Evolutionary conservation across 2,329 filamentous ascomycete genomes (phyloP).

Genomic region (Pseudovirgaria hyperparasitica): DNA sequence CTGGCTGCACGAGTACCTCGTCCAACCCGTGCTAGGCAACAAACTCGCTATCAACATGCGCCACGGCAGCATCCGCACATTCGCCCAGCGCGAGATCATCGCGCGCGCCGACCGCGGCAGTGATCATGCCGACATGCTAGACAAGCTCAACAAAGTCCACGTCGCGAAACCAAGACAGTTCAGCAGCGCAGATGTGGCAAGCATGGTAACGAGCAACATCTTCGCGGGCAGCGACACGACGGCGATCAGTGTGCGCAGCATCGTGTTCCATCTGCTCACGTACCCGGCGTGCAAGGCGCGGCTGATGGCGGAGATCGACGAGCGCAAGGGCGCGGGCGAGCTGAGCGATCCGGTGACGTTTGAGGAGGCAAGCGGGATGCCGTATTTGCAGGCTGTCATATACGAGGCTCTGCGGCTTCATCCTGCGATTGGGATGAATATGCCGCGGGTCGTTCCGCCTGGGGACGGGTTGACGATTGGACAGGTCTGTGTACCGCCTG

Average conservation of each 20-base stretch:
- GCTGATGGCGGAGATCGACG: slow-evolving; percentile 13
- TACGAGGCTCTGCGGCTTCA: slow-evolving; percentile 31
- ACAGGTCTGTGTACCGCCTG: too few species aligned
- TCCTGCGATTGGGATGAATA: slow-evolving; percentile 27
- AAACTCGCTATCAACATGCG: slow-evolving; percentile 20
- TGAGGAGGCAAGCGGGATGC: slow-evolving; percentile 14
- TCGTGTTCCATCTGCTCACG: slow-evolving; percentile 13
- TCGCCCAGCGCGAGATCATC: slow-evolving; percentile 16
- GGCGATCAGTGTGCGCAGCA: slow-evolving; percentile 31
- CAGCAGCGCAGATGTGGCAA: slow-evolving; percentile 21
- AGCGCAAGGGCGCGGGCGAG: slow-evolving; percentile 4
- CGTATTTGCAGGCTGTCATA: slow-evolving; percentile 31
- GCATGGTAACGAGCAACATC: slow-evolving; percentile 25
- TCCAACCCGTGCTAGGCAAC: slow-evolving; percentile 25
- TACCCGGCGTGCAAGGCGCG: slow-evolving; percentile 8
- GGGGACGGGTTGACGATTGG: slow-evolving; percentile 24
- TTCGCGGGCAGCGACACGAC: slow-evolving; percentile 34
- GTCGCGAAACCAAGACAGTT: slow-evolving; percentile 24
- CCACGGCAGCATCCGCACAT: slow-evolving; percentile 19
- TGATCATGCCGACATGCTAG: slow-evolving; percentile 25
- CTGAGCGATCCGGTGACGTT: slow-evolving; percentile 9
- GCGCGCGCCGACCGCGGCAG: slow-evolving; percentile 17
- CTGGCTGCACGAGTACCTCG: slow-evolving; percentile 20
- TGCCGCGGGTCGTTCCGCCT: slow-evolving; percentile 26
- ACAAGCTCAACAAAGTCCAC: slow-evolving; percentile 22